Evolutionary conservation across 129 eudicot genomes (phyloP), one percentile per base, ranked within the genome.

Genomic region (Artemisia annua): DNA sequence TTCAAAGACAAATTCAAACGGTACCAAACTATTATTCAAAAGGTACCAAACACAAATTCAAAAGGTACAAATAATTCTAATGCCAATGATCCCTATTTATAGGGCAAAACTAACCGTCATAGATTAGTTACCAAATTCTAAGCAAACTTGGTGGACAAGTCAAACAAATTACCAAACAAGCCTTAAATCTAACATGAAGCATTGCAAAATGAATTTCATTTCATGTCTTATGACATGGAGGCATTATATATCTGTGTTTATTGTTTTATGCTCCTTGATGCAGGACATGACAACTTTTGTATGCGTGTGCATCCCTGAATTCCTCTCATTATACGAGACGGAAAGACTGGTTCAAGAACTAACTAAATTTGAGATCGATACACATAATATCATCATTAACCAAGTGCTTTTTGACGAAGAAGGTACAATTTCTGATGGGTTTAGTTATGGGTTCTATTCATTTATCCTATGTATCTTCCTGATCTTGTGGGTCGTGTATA

Each of bases 281-380:
- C 89, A 95, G 99, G 99, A 95, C 55, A 20, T 95, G 96, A 90
- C 99, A 3, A 95, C 97, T 49, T 95, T 95, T 74, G 85, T 90
- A 54, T 95, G 99, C 26, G 99, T 95, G 18, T 95, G 99, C 96
- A 95, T 95, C 48, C 99, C 99, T 0, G 99, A 95, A 64, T 95
- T 95, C 86, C 97, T 95, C 67, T 95, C 99, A 6, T 81, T 95
- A 14, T 95, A 95, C 28, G 99, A 95, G 82, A 95, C 99, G 4
- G 99, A 95, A 71, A 84, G 99, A 75, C 79, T 90, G 66, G 97
- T 95, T 70, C 99, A 95, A 83, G 99, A 95, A 64, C 99, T 95
- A 22, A 70, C 94, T 12, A 95, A 88, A 79, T 95, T 86, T 57
- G 99, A 90, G 88, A 95, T 95, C 24, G 99, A 95, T 59, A 83